Percentiles rank a stretch among this genome's conserved stretches.
Conservation (phyloP, 192 early-diverging fungal species). For the Gigaspora rosea region DNA sequence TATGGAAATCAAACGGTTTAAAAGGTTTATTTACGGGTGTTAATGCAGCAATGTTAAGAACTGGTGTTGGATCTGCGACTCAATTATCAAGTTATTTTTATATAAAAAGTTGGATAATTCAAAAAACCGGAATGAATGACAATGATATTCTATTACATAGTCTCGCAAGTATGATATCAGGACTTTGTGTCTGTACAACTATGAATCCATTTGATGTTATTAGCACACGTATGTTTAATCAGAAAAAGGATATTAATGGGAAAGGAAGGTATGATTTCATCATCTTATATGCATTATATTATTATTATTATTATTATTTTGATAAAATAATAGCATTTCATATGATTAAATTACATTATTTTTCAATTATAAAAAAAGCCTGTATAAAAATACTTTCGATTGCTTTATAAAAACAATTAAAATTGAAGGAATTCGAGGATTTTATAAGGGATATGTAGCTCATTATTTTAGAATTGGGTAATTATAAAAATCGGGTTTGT, state of each 20-base stretch:
- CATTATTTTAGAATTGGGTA: conserved; percentile 91
- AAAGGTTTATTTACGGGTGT: conserved; percentile 84
- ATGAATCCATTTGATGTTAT: conserved; percentile 99
- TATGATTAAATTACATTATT: background rate
- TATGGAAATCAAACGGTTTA: conserved; percentile 73
- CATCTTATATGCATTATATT: background rate
- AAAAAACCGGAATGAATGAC: conserved; percentile 53
- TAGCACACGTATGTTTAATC: conserved; percentile 94
- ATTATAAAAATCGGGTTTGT: conserved; percentile 9
- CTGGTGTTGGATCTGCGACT: conserved; percentile 83
- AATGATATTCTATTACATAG: conserved; percentile 72
- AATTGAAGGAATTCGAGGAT: conserved; percentile 77
- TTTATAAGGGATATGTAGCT: conserved; percentile 92
- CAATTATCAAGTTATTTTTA: conserved; percentile 91
- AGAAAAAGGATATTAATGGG: conserved; percentile 39
- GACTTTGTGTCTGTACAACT: conserved; percentile 81
- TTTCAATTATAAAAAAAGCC: conserved; percentile 13
- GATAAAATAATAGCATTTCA: background rate
- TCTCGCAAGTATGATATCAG: conserved; percentile 73
- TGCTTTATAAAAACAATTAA: conserved; percentile 84
- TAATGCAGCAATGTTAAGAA: conserved; percentile 86
- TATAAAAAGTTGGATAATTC: conserved; percentile 65
- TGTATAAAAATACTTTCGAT: conserved; percentile 83
- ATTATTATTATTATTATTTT: background rate
- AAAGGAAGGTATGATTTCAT: conserved; percentile 20